Conservation (phyloP, 495 filamentous ascomycete species). For the Aspergillus ostianus region DNA sequence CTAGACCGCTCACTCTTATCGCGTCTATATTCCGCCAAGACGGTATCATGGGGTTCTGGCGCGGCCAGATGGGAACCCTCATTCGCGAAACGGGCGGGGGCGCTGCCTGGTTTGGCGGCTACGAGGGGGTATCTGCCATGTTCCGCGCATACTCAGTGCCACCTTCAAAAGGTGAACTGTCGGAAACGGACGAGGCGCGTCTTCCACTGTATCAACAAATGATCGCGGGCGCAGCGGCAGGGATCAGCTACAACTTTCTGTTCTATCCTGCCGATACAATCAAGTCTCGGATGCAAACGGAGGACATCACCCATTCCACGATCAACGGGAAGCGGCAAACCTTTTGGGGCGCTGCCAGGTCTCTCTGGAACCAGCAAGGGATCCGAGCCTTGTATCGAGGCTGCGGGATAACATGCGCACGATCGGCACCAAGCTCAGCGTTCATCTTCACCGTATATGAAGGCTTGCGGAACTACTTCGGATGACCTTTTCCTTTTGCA, state of each 20-base stretch:
- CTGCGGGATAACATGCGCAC: conserved; percentile 86
- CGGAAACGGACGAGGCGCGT: conserved; percentile 12
- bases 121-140: conserved; percentile 72
- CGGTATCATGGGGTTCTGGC: conserved; percentile 87
- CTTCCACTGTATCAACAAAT: conserved; percentile 73
- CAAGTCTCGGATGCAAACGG: conserved; percentile 94
- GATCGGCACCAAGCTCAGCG: conserved; percentile 90
- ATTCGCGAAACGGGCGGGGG: conserved; percentile 91
- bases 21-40: conserved; percentile 74
- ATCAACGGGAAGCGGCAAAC: conserved; percentile 43
- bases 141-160: conserved; percentile 50
- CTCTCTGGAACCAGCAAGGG: conserved; percentile 78
- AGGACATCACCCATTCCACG: conserved; percentile 53
- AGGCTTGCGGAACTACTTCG: conserved; percentile 67
- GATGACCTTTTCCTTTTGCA: conserved; percentile 25
- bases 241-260: conserved; percentile 91
- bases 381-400: conserved; percentile 85
- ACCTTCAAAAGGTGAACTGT: conserved; percentile 6
- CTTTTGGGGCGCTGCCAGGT: conserved; percentile 66
- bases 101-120: conserved; percentile 93
- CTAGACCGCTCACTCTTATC: conserved; percentile 62
- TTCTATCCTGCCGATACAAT: conserved; percentile 97
- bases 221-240: conserved; percentile 83
- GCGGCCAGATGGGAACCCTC: conserved; percentile 88
- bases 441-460: conserved; percentile 96